A percentile compares a stretch with the other conserved stretches of the same genome.
Conservation (phyloP, 768 basidiomycete genomes). For the Daedaleopsis nitida region DNA sequence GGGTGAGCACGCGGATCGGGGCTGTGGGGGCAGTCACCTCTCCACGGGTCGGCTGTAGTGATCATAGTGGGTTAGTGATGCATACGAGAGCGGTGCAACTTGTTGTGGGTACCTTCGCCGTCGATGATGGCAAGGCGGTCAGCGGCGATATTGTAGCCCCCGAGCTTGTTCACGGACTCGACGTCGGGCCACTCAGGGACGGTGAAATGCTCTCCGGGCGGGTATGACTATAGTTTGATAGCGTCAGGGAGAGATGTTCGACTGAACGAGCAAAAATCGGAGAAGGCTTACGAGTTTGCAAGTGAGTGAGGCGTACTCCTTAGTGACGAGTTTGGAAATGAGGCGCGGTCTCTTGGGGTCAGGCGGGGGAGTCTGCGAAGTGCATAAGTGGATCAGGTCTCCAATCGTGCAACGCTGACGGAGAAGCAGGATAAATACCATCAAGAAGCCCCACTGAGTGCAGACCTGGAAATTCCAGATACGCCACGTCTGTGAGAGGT, state of each 20-base stretch:
- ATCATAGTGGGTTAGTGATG: neutral
- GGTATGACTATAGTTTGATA: slow-evolving; percentile 56
- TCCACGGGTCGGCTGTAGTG: slow-evolving; percentile 80
- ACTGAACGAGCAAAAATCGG: no score
- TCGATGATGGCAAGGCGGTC: slow-evolving; percentile 87
- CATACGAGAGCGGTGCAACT: neutral
- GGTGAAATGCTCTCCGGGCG: slow-evolving; percentile 70
- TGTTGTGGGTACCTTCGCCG: slow-evolving; percentile 61
- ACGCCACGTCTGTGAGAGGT: slow-evolving; percentile 78
- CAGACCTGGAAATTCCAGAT: slow-evolving; percentile 91
- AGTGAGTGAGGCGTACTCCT: slow-evolving; percentile 65
- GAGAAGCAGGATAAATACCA: slow-evolving; percentile 13
- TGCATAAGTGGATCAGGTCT: neutral
- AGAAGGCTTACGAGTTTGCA: slow-evolving; percentile 53
- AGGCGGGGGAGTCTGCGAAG: slow-evolving; percentile 69
- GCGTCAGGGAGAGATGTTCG: neutral
- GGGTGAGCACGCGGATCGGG: slow-evolving; percentile 54
- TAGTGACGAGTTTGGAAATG: slow-evolving; percentile 70
- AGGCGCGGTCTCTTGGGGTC: slow-evolving; percentile 69
- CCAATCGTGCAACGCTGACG: neutral
- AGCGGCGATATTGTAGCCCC: slow-evolving; percentile 77
- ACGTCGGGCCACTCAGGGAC: slow-evolving; percentile 79
- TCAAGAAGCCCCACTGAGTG: slow-evolving; percentile 68
- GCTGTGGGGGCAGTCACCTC: slow-evolving; percentile 82
- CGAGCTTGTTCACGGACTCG: slow-evolving; percentile 76